Conservation (phyloP, 495 filamentous ascomycete genomes). For the Tuber umbilicatum region DNA sequence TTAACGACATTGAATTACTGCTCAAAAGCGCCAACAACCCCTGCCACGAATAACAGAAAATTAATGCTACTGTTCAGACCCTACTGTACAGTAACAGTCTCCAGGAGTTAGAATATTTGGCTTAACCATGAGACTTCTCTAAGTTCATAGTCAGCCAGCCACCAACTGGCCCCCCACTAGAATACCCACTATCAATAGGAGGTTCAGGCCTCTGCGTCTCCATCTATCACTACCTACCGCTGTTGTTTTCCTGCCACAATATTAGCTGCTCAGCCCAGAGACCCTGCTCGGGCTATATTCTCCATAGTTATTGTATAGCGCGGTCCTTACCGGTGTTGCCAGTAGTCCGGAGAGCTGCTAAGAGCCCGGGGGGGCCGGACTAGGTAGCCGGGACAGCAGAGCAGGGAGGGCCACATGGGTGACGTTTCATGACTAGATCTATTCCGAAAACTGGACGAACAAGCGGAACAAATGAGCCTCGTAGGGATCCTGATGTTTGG, state of each 20-base stretch:
- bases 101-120: background rate
- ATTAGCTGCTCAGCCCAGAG: background rate
- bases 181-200: background rate
- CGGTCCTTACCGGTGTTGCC: background rate
- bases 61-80: background rate
- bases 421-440: no score
- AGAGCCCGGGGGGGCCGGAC: no score
- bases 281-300: background rate
- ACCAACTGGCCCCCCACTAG: background rate
- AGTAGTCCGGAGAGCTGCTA: no score
- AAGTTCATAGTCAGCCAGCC: background rate
- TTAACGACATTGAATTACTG: no score
- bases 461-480: no score
- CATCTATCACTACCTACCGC: background rate
- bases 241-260: background rate
- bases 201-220: background rate
- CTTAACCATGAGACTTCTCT: background rate
- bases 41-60: background rate
- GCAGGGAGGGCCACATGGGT: no score
- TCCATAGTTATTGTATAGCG: background rate
- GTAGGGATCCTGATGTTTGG: no score
- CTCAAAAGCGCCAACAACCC: background rate
- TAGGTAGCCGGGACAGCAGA: no score
- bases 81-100: background rate
- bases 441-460: no score